Evolutionary conservation across 2,329 filamentous ascomycete genomes (phyloP).

Genomic region (Cladosporium austrohemisphaericum): DNA sequence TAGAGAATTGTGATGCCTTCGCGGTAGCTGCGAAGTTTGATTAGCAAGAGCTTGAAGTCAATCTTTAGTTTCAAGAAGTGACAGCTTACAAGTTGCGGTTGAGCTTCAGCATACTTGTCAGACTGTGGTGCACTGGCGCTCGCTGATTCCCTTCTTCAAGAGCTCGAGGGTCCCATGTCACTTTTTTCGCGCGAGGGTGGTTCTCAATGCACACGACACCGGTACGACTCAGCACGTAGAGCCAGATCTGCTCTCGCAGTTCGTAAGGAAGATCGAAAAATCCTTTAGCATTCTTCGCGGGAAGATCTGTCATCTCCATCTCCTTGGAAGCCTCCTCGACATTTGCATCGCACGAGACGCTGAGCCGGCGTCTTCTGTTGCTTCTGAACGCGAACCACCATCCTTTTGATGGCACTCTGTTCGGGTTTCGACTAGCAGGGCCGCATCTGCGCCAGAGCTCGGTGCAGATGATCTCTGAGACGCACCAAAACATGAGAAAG

Average conservation of each 20-base stretch:
- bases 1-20: constrained; percentile 1
- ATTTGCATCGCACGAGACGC: background rate
- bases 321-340: too few relatives aligned
- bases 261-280: constrained; percentile 3
- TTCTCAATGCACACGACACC: background rate
- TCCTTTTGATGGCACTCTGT: background rate
- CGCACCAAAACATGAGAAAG: too few relatives aligned
- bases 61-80: too few relatives aligned
- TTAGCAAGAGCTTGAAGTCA: background rate
- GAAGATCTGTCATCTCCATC: too few relatives aligned
- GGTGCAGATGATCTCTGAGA: background rate
- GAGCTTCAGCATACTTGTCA: background rate
- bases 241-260: constrained; percentile 2
- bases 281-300: background rate
- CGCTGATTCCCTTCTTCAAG: background rate
- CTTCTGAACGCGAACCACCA: background rate
- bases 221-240: background rate
- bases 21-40: background rate
- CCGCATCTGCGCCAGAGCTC: background rate
- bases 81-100: background rate
- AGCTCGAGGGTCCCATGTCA: background rate
- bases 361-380: background rate
- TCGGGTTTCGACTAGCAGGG: background rate
- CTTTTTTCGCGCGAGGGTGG: background rate
- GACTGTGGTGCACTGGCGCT: background rate